phyloP scores from a whole-genome alignment of 1,284 basidiomycete genomes.

The Leccinum variabile region DNA sequence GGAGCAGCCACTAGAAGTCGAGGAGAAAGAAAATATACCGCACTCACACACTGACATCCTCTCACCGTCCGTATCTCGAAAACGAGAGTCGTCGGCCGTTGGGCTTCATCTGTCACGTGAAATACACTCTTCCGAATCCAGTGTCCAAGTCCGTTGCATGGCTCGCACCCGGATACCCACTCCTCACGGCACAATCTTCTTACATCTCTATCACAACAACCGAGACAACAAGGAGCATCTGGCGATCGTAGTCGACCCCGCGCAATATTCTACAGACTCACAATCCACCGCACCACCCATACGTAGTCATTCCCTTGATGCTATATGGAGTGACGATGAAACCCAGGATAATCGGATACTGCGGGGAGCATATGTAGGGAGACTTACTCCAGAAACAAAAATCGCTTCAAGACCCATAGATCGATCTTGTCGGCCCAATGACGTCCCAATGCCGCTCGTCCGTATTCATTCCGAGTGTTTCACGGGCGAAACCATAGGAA shows the following conservation, averaged over 20 bases:
- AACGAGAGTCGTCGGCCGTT: slow-evolving; percentile 5
- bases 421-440: slow-evolving; percentile 22
- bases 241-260: slow-evolving; percentile 93
- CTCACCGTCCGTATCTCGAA: slow-evolving; percentile 30
- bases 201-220: slow-evolving; percentile 94
- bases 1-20: slow-evolving; percentile 10
- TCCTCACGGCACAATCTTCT: slow-evolving; percentile 90
- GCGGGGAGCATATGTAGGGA: slow-evolving; percentile 91
- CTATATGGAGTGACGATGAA: slow-evolving; percentile 83
- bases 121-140: slow-evolving; percentile 9
- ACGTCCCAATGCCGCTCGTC: slow-evolving; percentile 78
- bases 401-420: slow-evolving; percentile 50
- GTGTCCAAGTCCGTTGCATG: slow-evolving; percentile 81
- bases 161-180: slow-evolving; percentile 97
- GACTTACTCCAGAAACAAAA: slow-evolving; percentile 63
- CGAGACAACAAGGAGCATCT: slow-evolving; percentile 93
- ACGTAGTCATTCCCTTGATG: slow-evolving; percentile 82
- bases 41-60: slow-evolving; percentile 31
- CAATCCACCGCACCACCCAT: slow-evolving; percentile 55
- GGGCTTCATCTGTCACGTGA: slow-evolving; percentile 14
- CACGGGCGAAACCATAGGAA: slow-evolving; percentile 97
- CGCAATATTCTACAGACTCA: slow-evolving; percentile 58
- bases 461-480: slow-evolving; percentile 99
- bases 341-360: slow-evolving; percentile 93
- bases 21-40: slow-evolving; percentile 33